Evolutionary conservation across 2,329 filamentous ascomycete species (phyloP).

Genomic region (Aspergillus hiratsukae): DNA sequence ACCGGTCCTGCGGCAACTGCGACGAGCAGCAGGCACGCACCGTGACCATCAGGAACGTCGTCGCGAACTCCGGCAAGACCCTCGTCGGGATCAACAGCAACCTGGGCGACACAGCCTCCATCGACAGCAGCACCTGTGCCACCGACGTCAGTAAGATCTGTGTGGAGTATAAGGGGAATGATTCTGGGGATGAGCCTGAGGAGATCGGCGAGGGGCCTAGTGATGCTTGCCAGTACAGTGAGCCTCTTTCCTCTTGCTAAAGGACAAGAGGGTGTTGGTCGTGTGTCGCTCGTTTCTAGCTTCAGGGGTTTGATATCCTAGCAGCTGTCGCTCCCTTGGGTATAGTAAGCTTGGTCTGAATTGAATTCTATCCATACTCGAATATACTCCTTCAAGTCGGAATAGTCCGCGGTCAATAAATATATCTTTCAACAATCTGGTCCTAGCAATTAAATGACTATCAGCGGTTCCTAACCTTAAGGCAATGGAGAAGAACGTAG

Average conservation of each 20-base stretch:
- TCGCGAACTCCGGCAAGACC: constrained; percentile 25
- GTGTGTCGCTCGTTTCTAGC: no score
- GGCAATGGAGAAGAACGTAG: no score
- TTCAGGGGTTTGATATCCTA: neutral
- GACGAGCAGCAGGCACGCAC: constrained; percentile 27
- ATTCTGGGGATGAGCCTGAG: constrained; percentile 1
- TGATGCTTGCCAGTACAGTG: neutral
- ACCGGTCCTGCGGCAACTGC: constrained; percentile 48
- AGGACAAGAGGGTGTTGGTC: neutral
- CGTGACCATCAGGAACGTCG: constrained; percentile 28
- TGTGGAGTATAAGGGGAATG: constrained; percentile 28
- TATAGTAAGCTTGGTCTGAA: no score
- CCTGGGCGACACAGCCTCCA: constrained; percentile 33
- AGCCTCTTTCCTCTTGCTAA: neutral
- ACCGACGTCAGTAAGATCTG: constrained; percentile 32
- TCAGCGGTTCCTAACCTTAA: no score
- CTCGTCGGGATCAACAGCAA: constrained; percentile 38
- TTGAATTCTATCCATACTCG: no score
- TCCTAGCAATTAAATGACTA: no score
- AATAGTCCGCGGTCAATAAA: no score
- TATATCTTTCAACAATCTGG: no score
- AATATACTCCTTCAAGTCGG: no score
- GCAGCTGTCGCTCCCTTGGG: no score
- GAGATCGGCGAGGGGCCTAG: neutral
- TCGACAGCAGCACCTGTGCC: constrained; percentile 15